Base-by-base conservation (phyloP, 2,329 filamentous ascomycete species). In the Aspergillus quadrilineatus region DNA sequence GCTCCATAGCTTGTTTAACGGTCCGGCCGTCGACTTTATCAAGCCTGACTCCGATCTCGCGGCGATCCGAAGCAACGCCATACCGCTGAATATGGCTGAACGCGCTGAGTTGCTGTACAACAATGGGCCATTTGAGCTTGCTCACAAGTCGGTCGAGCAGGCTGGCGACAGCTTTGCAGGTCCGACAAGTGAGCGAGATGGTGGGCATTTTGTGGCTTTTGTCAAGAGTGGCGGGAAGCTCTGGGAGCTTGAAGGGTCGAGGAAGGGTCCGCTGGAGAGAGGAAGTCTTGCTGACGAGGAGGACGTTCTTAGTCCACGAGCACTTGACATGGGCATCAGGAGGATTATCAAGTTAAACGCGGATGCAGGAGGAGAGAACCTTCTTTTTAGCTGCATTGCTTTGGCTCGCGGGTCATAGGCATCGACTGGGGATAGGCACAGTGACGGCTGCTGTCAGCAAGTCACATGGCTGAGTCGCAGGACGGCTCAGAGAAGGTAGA, bases 91-190 rank as follows among this genome's bases (percentile, higher is more conserved):
- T 5, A 77, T 78, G 6, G 60, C 60, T 5, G 72, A 77, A 32
- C 75, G 82, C n/a, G 82, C 82, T 0, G 68, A 76, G 49, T 71
- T 83, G 22, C 71, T 85, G 4, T 81, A 83, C 57, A 72, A 83
- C 6, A 36, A 54, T 39, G 59, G 50, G 4, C 57, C 54, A 8
- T 26, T 17, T 17, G 17, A 17, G 17, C 17, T 17, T 17, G 17
- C 17, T 17, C 17, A 17, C 17, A 17, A 17, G 17, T 17, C 17
- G 17, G 17, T 17, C 17, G 17, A 17, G 17, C 17, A 17, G 17
- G 17, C 17, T 17, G 17, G 17, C 17, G 17, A 17, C 17, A 17
- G 17, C 17, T 17, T 17, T 17, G 17, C 17, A 17, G 17, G 2
- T 17, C 17, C 17, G 17, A 17, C 34, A 30, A 41, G 28, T 5